phyloP scores from a whole-genome alignment of 345 rosid species.

The Excoecaria agallocha region DNA sequence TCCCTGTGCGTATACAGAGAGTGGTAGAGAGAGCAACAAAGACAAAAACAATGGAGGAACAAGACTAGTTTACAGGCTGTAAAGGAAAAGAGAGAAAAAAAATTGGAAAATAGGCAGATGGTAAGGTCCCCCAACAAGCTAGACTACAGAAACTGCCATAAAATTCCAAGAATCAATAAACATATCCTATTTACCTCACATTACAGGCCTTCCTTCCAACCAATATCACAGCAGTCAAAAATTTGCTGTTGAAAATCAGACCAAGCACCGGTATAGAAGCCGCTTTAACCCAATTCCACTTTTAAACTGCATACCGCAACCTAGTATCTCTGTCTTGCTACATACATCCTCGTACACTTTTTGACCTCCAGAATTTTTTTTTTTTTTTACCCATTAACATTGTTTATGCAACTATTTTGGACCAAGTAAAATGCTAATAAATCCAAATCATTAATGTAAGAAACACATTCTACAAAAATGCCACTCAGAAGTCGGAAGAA shows the following conservation, averaged over 20 bases:
- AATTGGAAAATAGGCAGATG: not conserved
- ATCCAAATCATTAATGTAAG: no score
- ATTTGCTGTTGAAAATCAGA: conserved; percentile 23
- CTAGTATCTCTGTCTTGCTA: not conserved
- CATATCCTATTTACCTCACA: not conserved
- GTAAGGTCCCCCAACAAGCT: conserved; percentile 23
- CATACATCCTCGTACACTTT: not conserved
- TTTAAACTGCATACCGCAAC: not conserved
- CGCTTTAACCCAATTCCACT: not conserved
- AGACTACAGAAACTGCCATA: conserved; percentile 12
- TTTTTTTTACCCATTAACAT: no score
- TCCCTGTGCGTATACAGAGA: not conserved
- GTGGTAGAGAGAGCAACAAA: not conserved
- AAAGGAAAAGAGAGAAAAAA: conserved; percentile 3
- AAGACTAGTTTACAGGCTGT: conserved; percentile 31
- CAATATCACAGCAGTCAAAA: conserved; percentile 18
- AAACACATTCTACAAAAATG: no score
- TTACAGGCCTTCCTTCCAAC: not conserved
- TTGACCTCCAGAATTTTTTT: no score
- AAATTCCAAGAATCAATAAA: conserved; percentile 25
- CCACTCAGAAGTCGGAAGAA: no score
- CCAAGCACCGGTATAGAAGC: conserved; percentile 15
- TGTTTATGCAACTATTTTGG: no score
- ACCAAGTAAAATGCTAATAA: not conserved
- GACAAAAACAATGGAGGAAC: not conserved